phyloP scores from a whole-genome alignment of 1,284 basidiomycete genomes.

The Caloboletus inedulis region DNA sequence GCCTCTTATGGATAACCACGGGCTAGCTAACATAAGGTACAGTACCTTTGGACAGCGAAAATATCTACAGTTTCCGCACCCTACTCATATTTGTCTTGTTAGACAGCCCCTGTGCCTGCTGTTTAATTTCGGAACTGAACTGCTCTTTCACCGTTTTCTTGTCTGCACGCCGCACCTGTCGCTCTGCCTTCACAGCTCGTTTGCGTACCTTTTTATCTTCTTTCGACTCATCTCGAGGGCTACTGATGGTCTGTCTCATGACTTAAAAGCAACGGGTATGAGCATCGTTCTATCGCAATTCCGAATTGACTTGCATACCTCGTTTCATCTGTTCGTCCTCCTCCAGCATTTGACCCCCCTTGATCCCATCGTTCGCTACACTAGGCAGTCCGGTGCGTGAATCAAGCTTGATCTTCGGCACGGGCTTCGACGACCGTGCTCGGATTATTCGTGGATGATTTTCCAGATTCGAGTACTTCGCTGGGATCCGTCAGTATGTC shows the following conservation, averaged over 20 bases:
- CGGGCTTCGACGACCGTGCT: conserved; percentile 51
- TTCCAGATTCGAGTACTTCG: conserved; percentile 92
- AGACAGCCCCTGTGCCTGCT: conserved; percentile 58
- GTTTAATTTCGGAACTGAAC: conserved; percentile 72
- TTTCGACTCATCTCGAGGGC: conserved; percentile 75
- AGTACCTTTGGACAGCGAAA: too few relatives aligned
- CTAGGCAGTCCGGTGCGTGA: conserved; percentile 73
- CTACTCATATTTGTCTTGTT: conserved; percentile 28
- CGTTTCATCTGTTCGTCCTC: conserved; percentile 34
- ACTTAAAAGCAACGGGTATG: conserved; percentile 25
- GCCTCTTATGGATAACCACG: conserved; percentile 15
- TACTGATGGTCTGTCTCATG: conserved; percentile 51
- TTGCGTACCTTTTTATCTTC: conserved; percentile 91
- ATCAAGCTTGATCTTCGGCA: conserved; percentile 68
- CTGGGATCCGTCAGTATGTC: conserved; percentile 43
- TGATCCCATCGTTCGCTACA: conserved; percentile 34
- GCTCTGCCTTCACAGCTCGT: conserved; percentile 79
- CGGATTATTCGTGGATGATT: conserved; percentile 89
- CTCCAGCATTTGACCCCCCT: conserved; percentile 15
- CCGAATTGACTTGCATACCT: conserved; percentile 17
- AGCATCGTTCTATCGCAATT: not conserved
- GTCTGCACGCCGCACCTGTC: conserved; percentile 70
- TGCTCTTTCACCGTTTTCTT: conserved; percentile 80
- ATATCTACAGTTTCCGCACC: conserved; percentile 21
- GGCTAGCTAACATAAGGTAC: too few relatives aligned